phyloP scores from a whole-genome alignment of 2,329 filamentous ascomycete species.

The Botrytis medusae region DNA sequence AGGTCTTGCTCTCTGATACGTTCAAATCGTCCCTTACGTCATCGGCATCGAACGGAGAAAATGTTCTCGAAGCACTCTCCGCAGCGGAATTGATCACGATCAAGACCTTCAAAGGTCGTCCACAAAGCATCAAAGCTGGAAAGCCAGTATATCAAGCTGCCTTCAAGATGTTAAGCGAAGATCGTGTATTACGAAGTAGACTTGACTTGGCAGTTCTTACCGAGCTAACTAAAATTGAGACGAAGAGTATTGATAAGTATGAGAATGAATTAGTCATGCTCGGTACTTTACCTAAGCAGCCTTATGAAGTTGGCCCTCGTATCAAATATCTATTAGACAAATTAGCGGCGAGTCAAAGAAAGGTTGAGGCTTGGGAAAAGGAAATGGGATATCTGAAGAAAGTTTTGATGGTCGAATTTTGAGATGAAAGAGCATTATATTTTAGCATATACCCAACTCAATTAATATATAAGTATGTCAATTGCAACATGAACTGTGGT shows the following conservation, averaged over 20 bases:
- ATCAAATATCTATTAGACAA: slow-evolving; percentile 73
- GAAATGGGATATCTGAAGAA: slow-evolving; percentile 73
- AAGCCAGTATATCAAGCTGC: slow-evolving; percentile 85
- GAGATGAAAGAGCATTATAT: slow-evolving; percentile 1
- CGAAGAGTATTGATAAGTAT: slow-evolving; percentile 70
- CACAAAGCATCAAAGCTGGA: slow-evolving; percentile 73
- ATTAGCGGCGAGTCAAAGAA: slow-evolving; percentile 69
- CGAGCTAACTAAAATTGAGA: slow-evolving; percentile 71
- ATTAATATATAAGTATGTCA: slow-evolving; percentile 14
- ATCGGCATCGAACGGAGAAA: slow-evolving; percentile 62
- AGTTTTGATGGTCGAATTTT: slow-evolving; percentile 55
- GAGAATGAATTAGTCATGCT: slow-evolving; percentile 75
- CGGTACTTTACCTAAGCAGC: slow-evolving; percentile 68
- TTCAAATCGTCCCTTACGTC: slow-evolving; percentile 61
- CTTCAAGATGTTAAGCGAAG: slow-evolving; percentile 69
- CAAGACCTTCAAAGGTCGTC: slow-evolving; percentile 70
- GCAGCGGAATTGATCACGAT: slow-evolving; percentile 85
- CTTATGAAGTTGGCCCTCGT: slow-evolving; percentile 64
- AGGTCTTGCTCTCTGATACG: slow-evolving; percentile 73
- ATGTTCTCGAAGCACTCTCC: slow-evolving; percentile 75
- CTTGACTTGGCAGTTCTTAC: slow-evolving; percentile 70
- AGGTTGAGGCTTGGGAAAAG: slow-evolving; percentile 70
- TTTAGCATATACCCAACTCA: slow-evolving; percentile 29
- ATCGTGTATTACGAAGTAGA: slow-evolving; percentile 70
- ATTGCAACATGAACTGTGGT: background rate